phyloP scores from a whole-genome alignment of 2,329 filamentous ascomycete species.

The Talaromyces sp. region DNA sequence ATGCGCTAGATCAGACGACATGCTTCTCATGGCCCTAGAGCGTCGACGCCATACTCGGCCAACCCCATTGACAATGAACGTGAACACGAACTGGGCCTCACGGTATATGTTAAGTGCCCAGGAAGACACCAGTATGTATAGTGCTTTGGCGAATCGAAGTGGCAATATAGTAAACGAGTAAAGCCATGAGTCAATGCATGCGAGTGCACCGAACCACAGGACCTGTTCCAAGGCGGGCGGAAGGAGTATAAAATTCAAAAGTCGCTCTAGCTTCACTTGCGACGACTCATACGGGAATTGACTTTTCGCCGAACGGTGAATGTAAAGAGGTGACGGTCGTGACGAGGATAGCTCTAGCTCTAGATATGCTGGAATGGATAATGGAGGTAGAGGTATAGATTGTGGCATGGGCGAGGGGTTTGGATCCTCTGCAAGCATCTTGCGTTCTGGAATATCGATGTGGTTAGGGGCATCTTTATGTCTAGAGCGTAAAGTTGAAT shows the following conservation, averaged over 20 bases:
- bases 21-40: not conserved
- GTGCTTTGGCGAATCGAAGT: slow-evolving; percentile 76
- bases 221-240: slow-evolving; percentile 79
- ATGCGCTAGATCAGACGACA: not conserved
- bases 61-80: slow-evolving; percentile 74
- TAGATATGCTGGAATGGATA: slow-evolving; percentile 63
- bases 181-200: slow-evolving; percentile 92
- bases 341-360: slow-evolving; percentile 61
- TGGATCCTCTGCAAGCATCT: slow-evolving; percentile 29
- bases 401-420: slow-evolving; percentile 48
- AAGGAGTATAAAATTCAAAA: slow-evolving; percentile 82
- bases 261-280: slow-evolving; percentile 82
- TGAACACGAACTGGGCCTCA: slow-evolving; percentile 67
- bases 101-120: slow-evolving; percentile 69
- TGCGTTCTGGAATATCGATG: slow-evolving; percentile 31
- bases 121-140: slow-evolving; percentile 72
- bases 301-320: slow-evolving; percentile 54
- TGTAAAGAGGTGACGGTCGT: slow-evolving; percentile 60
- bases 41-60: slow-evolving; percentile 70
- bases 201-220: slow-evolving; percentile 80
- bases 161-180: slow-evolving; percentile 96
- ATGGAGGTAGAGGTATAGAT: slow-evolving; percentile 57
- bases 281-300: slow-evolving; percentile 86
- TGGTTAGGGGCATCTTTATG: slow-evolving; percentile 29
- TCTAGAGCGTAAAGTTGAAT: slow-evolving; percentile 33